Conservation (phyloP, 371 early-diverging fungal species). For the Polyrhizophydium stewartii region DNA sequence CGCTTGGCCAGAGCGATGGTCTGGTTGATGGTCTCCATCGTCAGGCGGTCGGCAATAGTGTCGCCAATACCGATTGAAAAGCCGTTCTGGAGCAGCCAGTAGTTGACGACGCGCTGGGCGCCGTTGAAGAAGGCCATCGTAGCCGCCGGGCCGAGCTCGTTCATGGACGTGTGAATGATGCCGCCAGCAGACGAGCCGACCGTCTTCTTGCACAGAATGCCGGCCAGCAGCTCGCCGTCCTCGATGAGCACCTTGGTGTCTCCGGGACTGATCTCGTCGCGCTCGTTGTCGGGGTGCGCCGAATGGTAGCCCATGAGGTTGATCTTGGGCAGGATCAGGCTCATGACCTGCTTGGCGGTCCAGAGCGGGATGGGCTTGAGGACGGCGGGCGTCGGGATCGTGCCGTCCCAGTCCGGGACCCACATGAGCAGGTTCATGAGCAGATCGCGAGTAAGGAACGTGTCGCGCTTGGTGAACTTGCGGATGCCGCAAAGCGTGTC, state of each 20-base stretch:
- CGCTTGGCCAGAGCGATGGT: constrained; percentile 83
- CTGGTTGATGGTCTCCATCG: constrained; percentile 82
- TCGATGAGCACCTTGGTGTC: constrained; percentile 93
- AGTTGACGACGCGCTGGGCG: constrained; percentile 93
- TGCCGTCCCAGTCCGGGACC: constrained; percentile 95
- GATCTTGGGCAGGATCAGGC: constrained; percentile 91
- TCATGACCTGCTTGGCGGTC: constrained; percentile 98
- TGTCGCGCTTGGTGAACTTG: constrained; percentile 95
- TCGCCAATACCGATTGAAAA: constrained; percentile 99
- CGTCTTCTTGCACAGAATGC: constrained; percentile 97
- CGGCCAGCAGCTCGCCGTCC: constrained; percentile 91
- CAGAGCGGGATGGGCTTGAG: constrained; percentile 95
- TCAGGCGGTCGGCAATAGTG: constrained; percentile 88
- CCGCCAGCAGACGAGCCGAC: constrained; percentile 94
- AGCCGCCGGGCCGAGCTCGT: constrained; percentile 92
- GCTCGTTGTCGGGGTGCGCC: constrained; percentile 80
- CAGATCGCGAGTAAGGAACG: constrained; percentile 84
- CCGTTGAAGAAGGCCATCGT: constrained; percentile 93
- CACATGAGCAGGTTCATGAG: constrained; percentile 96
- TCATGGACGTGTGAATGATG: constrained; percentile 94
- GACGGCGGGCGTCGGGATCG: constrained; percentile 90
- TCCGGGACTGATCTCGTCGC: constrained; percentile 75
- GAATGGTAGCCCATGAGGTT: constrained; percentile 73
- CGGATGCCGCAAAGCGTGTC: constrained; percentile 97
- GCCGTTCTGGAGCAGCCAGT: constrained; percentile 92